Percentiles rank a stretch among this genome's conserved stretches.
These are phyloP conservation scores for Podospora pseudocomata DNA, from an alignment of 495 filamentous ascomycete genomes.

Conservation along the genomic window DNA sequence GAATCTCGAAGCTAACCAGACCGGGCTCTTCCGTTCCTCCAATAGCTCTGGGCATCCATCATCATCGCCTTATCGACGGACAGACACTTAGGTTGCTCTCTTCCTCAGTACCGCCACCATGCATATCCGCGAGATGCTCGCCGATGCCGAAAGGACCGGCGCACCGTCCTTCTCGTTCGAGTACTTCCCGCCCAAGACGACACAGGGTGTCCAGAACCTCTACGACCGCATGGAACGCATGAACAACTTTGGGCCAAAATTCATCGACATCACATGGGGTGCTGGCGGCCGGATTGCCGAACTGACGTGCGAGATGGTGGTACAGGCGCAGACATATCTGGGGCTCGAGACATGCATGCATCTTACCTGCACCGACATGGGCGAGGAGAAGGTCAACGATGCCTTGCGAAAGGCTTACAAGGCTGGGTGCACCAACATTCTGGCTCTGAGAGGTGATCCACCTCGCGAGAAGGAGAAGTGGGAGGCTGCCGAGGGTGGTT, in stretches of 20 bases:
- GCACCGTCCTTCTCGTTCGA: slow-evolving; percentile 94
- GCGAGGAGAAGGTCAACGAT: slow-evolving; percentile 78
- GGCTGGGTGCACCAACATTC: slow-evolving; percentile 94
- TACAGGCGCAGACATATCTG: slow-evolving; percentile 91
- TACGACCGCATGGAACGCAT: slow-evolving; percentile 99
- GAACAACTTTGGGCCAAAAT: slow-evolving; percentile 87
- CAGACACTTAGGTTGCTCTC: background rate
- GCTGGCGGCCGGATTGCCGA: slow-evolving; percentile 88
- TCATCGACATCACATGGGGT: slow-evolving; percentile 99
- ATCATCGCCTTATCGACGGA: background rate
- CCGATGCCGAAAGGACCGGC: slow-evolving; percentile 69
- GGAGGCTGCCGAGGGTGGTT: slow-evolving; percentile 79
- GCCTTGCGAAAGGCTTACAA: slow-evolving; percentile 88
- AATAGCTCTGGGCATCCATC: background rate
- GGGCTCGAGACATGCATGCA: slow-evolving; percentile 99
- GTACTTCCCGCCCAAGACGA: slow-evolving; percentile 99
- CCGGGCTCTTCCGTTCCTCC: background rate
- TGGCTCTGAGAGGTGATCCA: slow-evolving; percentile 91
- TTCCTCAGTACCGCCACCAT: slow-evolving; percentile 35
- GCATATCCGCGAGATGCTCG: slow-evolving; percentile 92
- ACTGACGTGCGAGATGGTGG: slow-evolving; percentile 96
- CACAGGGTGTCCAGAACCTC: slow-evolving; percentile 96
- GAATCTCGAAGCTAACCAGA: slow-evolving; percentile 7
- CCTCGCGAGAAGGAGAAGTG: slow-evolving; percentile 93
- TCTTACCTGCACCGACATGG: slow-evolving; percentile 98